Evolutionary conservation across 192 early-diverging fungal species (phyloP), one percentile per base, ranked within the genome.

Genomic region (Coemansia sp.): DNA sequence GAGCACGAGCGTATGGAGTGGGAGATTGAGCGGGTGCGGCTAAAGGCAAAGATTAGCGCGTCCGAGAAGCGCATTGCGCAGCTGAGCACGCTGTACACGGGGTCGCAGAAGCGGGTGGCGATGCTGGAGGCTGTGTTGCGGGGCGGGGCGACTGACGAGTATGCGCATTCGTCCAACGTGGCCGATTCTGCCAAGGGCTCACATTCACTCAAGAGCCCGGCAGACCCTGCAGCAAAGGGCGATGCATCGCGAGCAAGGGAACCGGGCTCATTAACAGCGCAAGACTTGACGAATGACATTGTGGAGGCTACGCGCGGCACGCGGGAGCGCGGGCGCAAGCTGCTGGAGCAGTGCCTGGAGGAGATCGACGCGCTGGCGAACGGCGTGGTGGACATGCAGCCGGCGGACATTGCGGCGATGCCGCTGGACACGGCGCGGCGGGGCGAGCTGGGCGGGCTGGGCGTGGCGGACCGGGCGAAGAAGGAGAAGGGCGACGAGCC

Each of bases 21-120:
- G 77, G 66, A 65, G 31, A 57, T 80, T 2, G 77, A 80, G 44
- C 66, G 77, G 8, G 56, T 73, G 16, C 63, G 60, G 45, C 70
- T 80, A 7, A 80, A 80, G 59, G 59, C 71, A 3, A 33, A 59
- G 35, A 54, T 80, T 4, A 65, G 62, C 16, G 70, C 66, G 0
- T 32, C 60, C n/a, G 77, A 80, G 21, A 69, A 67, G 44, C 77
- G 77, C n/a, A 64, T 69, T 2, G 66, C 63, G 2, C 71, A 69
- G 7, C 44, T 73, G 32, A 43, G 31, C 1, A 32, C 70, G 10
- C 48, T 66, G 18, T 66, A 61, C 42, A 49, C 29, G 2, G 54
- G 54, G 10, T 62, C 77, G 52, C 70, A 66, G 28, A 64, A 52
- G 16, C 77, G 73, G 18, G 59, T 80, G 2, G n/a, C 33, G 1